Evolutionary conservation across 495 filamentous ascomycete genomes (phyloP).

Genomic region (Xylaria telfairii): DNA sequence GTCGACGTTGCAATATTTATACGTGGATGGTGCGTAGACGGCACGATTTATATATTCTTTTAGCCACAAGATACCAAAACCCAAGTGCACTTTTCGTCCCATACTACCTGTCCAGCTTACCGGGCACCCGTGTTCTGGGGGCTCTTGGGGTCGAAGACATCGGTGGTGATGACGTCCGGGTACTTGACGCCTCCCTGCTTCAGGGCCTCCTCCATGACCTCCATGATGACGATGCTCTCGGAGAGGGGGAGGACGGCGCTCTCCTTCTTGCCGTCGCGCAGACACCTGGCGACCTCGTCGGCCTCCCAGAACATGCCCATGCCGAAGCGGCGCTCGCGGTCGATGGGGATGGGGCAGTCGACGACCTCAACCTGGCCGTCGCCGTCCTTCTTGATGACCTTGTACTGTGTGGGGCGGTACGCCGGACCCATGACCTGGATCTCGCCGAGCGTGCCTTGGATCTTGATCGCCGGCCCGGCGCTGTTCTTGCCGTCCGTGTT

Average conservation of each 20-base stretch:
- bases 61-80: not conserved
- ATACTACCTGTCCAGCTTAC: not conserved
- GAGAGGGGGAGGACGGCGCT: slow-evolving; percentile 74
- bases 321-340: slow-evolving; percentile 59
- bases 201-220: slow-evolving; percentile 89
- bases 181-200: slow-evolving; percentile 78
- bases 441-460: slow-evolving; percentile 86
- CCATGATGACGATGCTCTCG: slow-evolving; percentile 92
- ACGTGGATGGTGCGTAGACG: not conserved
- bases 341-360: slow-evolving; percentile 67
- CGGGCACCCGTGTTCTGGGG: slow-evolving; percentile 55
- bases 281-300: slow-evolving; percentile 83
- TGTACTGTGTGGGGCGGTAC: slow-evolving; percentile 72
- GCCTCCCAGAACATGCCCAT: slow-evolving; percentile 96
- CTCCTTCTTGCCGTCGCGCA: slow-evolving; percentile 82
- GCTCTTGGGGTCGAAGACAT: slow-evolving; percentile 67
- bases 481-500: slow-evolving; percentile 69
- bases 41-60: not conserved
- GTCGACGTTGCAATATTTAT: not conserved
- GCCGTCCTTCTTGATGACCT: slow-evolving; percentile 58
- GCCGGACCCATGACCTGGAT: slow-evolving; percentile 80
- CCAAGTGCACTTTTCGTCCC: not conserved
- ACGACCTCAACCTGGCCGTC: slow-evolving; percentile 60
- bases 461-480: slow-evolving; percentile 73
- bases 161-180: slow-evolving; percentile 81